Conservation (phyloP, 345 rosid genomes). For the Euphorbia pulcherrima region DNA sequence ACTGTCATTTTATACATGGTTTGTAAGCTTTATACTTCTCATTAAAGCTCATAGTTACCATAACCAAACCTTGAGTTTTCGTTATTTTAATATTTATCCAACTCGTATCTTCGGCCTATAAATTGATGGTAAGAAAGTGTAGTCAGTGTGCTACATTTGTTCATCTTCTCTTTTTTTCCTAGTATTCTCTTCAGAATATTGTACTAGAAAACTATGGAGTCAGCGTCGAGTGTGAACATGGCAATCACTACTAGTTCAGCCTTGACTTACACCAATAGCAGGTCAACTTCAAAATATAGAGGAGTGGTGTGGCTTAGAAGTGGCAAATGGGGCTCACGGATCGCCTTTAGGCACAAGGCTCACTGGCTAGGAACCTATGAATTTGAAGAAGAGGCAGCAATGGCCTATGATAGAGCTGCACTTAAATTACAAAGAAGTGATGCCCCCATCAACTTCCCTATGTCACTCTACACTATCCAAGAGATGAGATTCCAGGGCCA, state of each 20-base stretch:
- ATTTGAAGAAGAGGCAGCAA: conserved; percentile 22
- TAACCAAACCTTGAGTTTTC: not conserved
- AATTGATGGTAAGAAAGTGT: not conserved
- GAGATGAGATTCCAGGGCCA: conserved; percentile 22
- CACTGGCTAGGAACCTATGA: conserved; percentile 30
- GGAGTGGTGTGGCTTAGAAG: conserved; percentile 20
- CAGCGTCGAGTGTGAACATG: not conserved
- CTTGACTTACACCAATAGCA: not conserved
- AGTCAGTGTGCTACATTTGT: not conserved
- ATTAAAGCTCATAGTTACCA: conserved; percentile 8
- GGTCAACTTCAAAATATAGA: conserved; percentile 17
- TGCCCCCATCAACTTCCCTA: conserved; percentile 19
- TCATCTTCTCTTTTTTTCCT: not conserved
- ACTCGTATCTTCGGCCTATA: not conserved
- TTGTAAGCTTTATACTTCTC: not conserved
- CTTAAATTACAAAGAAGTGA: conserved; percentile 28
- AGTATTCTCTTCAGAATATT: not conserved
- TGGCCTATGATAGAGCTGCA: too few relatives aligned
- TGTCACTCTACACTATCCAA: not conserved
- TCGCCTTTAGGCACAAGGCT: conserved; percentile 21
- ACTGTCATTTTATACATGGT: not conserved
- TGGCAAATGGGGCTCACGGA: conserved; percentile 29
- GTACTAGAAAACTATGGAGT: not conserved
- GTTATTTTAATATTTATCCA: not conserved
- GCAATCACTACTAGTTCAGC: conserved; percentile 1